A percentile compares a stretch with the other conserved stretches of the same genome.
phyloP scores from a whole-genome alignment of 2,329 filamentous ascomycete genomes.

The Blumeria hordei region DNA sequence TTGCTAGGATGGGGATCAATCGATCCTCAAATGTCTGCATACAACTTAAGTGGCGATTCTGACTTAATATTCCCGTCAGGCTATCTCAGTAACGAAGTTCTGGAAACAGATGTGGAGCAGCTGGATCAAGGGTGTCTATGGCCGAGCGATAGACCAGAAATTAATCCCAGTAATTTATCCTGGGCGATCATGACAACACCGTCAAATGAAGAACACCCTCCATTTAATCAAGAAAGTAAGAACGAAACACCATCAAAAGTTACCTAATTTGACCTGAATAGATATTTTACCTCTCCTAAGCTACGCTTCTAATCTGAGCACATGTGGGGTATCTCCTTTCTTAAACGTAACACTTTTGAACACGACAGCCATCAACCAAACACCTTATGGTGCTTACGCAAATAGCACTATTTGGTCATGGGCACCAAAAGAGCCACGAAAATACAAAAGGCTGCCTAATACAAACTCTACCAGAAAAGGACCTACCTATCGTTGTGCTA shows the following conservation, averaged over 20 bases:
- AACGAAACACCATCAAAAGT: neutral
- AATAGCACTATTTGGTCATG: conserved; percentile 30
- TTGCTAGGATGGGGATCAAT: conserved; percentile 29
- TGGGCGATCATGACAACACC: conserved; percentile 21
- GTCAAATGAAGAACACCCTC: conserved; percentile 11
- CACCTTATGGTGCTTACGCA: conserved; percentile 26
- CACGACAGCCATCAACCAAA: conserved; percentile 23
- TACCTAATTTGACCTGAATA: neutral
- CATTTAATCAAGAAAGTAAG: conserved; percentile 9
- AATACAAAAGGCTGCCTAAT: conserved; percentile 15
- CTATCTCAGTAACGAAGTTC: conserved; percentile 18
- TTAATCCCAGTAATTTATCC: conserved; percentile 25
- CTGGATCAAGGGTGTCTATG: conserved; percentile 30
- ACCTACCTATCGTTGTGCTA: conserved; percentile 27
- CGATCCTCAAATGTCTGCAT: conserved; percentile 29
- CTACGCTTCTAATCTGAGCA: conserved; percentile 19
- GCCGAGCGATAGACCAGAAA: conserved; percentile 16
- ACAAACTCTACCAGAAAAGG: conserved; percentile 9
- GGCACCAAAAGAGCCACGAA: conserved; percentile 28
- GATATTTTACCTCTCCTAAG: conserved; percentile 15
- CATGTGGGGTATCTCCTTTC: conserved; percentile 34
- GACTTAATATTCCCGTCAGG: conserved; percentile 24
- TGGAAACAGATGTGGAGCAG: conserved; percentile 17
- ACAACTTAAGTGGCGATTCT: conserved; percentile 27
- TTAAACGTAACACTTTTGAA: conserved; percentile 30